phyloP scores from a whole-genome alignment of 176 grass and related monocot species.

The Calamus simplicifolius region DNA sequence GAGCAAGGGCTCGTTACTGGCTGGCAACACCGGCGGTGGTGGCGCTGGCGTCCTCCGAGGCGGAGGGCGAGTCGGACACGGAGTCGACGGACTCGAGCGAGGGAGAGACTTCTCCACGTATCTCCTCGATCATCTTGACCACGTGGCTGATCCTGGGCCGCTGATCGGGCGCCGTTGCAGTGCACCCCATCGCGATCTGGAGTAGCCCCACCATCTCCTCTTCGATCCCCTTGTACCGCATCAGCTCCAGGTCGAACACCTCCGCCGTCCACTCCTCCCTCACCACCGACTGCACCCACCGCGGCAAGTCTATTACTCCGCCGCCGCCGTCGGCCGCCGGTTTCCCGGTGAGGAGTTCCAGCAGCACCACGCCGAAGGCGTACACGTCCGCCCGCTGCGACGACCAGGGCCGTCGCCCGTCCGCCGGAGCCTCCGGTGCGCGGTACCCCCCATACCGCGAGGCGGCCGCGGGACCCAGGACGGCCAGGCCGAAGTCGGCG shows the following conservation, averaged over 20 bases:
- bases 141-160: conserved; percentile 76
- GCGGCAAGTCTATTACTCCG: conserved; percentile 44
- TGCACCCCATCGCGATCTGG: conserved; percentile 81
- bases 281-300: conserved; percentile 95
- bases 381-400: conserved; percentile 92
- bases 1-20: conserved; percentile 11
- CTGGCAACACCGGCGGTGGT: conserved; percentile 30
- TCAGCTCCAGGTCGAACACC: conserved; percentile 98
- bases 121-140: conserved; percentile 83
- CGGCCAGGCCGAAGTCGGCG: conserved; percentile 72
- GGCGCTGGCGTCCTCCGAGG: conserved; percentile 35
- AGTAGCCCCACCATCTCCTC: conserved; percentile 94
- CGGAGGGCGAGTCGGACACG: conserved; percentile 58
- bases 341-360: conserved; percentile 81
- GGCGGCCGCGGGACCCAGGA: conserved; percentile 37
- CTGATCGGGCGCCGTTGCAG: conserved; percentile 46
- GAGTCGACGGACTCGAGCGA: conserved; percentile 52
- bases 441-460: conserved; percentile 51
- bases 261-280: conserved; percentile 97
- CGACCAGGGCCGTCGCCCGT: conserved; percentile 55
- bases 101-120: conserved; percentile 54
- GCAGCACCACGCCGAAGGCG: conserved; percentile 79
- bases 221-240: conserved; percentile 95
- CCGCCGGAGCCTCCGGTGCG: conserved; percentile 54
- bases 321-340: conserved; percentile 31